Evolutionary conservation across 805 yeast genomes (phyloP).

Genomic region (Ogataea corticis): DNA sequence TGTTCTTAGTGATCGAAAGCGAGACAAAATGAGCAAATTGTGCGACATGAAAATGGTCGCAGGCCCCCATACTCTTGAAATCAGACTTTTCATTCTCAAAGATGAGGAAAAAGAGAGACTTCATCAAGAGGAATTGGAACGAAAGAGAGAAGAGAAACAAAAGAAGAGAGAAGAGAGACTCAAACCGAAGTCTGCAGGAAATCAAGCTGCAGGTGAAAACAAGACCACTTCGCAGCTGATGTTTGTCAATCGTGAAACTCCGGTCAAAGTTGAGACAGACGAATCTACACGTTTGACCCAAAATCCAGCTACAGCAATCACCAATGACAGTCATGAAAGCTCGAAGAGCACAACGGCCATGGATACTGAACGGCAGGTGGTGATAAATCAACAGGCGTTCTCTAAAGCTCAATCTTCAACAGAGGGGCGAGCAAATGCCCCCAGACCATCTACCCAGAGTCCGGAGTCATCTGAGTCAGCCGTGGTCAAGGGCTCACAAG

Average conservation of each 20-base stretch:
- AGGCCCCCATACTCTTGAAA: conserved; percentile 84
- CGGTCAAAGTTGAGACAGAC: not conserved
- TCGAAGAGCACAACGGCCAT: too few species aligned
- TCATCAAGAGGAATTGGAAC: conserved; percentile 33
- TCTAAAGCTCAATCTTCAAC: too few species aligned
- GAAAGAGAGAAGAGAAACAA: conserved; percentile 30
- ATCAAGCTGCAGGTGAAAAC: not conserved
- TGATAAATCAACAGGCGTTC: too few species aligned
- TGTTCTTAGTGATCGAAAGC: conserved; percentile 43
- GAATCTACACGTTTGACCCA: too few species aligned
- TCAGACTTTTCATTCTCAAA: conserved; percentile 77
- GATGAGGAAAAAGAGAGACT: conserved; percentile 68
- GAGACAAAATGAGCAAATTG: conserved; percentile 87
- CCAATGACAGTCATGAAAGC: too few species aligned
- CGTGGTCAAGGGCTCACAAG: not conserved
- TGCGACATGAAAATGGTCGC: conserved; percentile 70
- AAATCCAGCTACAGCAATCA: too few species aligned
- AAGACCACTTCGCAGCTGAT: conserved; percentile 1
- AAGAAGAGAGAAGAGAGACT: conserved; percentile 37
- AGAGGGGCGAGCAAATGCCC: too few species aligned
- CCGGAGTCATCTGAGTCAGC: too few species aligned
- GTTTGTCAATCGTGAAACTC: not conserved
- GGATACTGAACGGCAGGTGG: too few species aligned
- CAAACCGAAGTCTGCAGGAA: conserved; percentile 13
- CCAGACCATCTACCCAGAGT: too few species aligned